phyloP scores from a whole-genome alignment of 1,284 basidiomycete species.

The Vanrija humicola region DNA sequence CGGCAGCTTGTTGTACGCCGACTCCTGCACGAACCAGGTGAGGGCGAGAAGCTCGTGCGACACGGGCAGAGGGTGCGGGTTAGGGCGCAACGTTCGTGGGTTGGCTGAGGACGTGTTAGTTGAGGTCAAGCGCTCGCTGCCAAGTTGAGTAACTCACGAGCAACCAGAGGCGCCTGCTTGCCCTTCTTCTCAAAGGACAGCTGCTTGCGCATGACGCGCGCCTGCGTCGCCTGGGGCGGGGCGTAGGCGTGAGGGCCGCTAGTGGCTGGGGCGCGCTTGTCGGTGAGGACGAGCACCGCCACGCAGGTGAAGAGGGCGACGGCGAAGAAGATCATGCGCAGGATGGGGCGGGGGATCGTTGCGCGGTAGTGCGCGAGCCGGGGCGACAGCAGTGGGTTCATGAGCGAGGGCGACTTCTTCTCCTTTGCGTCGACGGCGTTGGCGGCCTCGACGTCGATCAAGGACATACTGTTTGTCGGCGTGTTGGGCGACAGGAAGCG shows the following conservation, averaged over 20 bases:
- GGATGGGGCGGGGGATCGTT: conserved; percentile 31
- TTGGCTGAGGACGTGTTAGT: conserved; percentile 5
- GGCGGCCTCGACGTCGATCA: conserved; percentile 11
- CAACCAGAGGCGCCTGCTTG: conserved; percentile 1
- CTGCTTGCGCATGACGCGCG: neutral
- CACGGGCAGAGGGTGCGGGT: conserved; percentile 30
- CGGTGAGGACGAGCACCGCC: conserved; percentile 12
- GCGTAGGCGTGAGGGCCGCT: neutral
- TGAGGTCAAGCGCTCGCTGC: too few relatives aligned
- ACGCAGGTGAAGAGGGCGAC: conserved; percentile 23
- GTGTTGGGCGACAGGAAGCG: conserved; percentile 2
- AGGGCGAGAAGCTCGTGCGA: conserved; percentile 47
- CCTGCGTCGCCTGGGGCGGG: neutral
- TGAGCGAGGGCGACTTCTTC: neutral
- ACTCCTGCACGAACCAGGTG: conserved; percentile 43
- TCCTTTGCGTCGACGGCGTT: neutral
- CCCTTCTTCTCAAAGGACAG: neutral
- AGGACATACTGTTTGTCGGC: neutral
- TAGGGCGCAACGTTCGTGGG: conserved; percentile 19
- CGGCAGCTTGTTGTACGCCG: conserved; percentile 33
- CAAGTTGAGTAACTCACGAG: conserved; percentile 8
- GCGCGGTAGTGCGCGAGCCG: neutral
- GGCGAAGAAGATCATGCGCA: conserved; percentile 31
- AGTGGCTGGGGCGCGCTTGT: neutral
- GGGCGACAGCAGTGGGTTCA: conserved; percentile 4